Evolutionary conservation across 805 yeast genomes (phyloP), one percentile per base, ranked within the genome.

Genomic region (Nakazawaea peltata): DNA sequence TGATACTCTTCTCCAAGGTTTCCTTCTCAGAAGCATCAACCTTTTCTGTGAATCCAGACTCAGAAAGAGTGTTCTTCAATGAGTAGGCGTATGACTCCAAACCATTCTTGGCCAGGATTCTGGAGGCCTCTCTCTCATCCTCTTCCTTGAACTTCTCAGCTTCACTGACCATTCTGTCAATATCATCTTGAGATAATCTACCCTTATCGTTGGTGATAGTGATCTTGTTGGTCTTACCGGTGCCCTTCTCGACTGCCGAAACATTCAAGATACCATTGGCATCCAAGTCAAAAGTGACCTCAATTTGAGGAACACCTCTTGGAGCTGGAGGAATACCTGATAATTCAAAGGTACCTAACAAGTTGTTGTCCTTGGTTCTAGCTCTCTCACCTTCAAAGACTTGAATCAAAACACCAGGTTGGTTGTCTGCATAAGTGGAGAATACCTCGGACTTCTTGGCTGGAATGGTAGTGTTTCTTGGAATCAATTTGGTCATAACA

Each of bases 301-400:
- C 76, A 40, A 82, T 76, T 53, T 82, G 90, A 11, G 92, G 88
- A 26, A 72, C 74, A 37, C 94, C 92, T 54, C 84, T 82, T 33
- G 84, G 82, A 44, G 81, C 74, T 8, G 77, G 71, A 26, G 88
- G 87, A 27, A 83, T 81, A 32, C 82, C 81, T 14, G 78, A 60
- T 32, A 83, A 62, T 51, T 75, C 74, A 55, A 83, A 80, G 48
- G 80, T 74, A 25, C 92, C 92, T 47, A 83, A 78, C 48, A 78
- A 47, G 53, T 79, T 81, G 61, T 83, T 83, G 50, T 81, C 87
- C 54, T 75, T 74, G 7, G 84, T 88, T 42, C 82, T 62, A 0
- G 85, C 73, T 53, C 92, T 66, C 56, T 83, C 94, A 45, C 94
- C 94, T 61, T 83, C 92, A 50, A 63, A 82, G 1, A 81, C 85